Conservation (phyloP, 2,329 filamentous ascomycete genomes). For the Sordariomycetes sp. region DNA sequence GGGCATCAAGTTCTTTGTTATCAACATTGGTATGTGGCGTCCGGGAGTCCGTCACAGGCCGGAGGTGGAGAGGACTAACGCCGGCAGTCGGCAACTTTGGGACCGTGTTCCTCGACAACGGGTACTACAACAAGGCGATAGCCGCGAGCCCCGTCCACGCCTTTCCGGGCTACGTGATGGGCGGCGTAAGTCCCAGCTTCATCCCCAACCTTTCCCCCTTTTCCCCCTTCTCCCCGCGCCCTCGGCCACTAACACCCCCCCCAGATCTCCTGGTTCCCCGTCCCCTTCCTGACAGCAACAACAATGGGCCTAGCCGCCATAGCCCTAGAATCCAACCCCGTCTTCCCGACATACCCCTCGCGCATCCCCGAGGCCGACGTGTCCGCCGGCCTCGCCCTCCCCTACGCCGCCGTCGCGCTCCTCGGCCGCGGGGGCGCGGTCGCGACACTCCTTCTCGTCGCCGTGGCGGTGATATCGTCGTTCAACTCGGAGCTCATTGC, state of each 20-base stretch:
- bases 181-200: slow-evolving; percentile 45
- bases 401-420: slow-evolving; percentile 72
- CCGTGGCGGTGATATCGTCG: slow-evolving; percentile 82
- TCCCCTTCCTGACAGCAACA: slow-evolving; percentile 79
- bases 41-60: background rate
- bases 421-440: slow-evolving; percentile 71
- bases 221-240: background rate
- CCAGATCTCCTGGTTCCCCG: slow-evolving; percentile 60
- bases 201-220: background rate
- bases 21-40: slow-evolving; percentile 41
- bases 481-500: slow-evolving; percentile 77
- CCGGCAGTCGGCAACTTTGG: slow-evolving; percentile 61
- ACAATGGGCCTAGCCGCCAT: slow-evolving; percentile 78
- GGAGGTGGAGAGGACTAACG: background rate
- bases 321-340: slow-evolving; percentile 60
- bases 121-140: slow-evolving; percentile 91
- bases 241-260: background rate
- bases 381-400: slow-evolving; percentile 69
- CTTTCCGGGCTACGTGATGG: slow-evolving; percentile 77
- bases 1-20: slow-evolving; percentile 81
- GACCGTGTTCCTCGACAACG: slow-evolving; percentile 76
- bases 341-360: slow-evolving; percentile 59
- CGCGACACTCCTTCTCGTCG: slow-evolving; percentile 67
- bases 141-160: slow-evolving; percentile 76
- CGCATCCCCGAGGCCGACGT: slow-evolving; percentile 65